Conservation (phyloP, 2,329 filamentous ascomycete species). For the Pleurostoma richardsiae region DNA sequence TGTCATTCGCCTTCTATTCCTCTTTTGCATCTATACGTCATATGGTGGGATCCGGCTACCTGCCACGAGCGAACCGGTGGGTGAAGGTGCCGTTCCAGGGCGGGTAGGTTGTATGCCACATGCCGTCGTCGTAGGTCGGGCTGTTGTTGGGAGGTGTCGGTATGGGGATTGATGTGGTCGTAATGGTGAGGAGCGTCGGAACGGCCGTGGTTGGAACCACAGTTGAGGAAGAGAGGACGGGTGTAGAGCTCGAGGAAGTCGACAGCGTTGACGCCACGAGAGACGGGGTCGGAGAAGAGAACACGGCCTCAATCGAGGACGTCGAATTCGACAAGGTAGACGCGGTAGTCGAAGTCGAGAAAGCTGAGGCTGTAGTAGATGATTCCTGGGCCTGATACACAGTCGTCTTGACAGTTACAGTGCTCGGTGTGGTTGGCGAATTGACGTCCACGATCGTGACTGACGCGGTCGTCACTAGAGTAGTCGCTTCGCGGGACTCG, state of each 20-base stretch:
- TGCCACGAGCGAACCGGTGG: neutral
- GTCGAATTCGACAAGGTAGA: neutral
- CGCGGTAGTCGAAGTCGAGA: neutral
- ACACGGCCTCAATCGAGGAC: neutral
- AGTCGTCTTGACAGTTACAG: neutral
- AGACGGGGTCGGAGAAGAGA: neutral
- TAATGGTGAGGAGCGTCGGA: conserved; percentile 5
- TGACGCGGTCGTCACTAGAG: conserved; percentile 1
- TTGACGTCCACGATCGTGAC: conserved; percentile 3
- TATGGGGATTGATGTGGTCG: conserved; percentile 3
- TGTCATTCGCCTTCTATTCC: neutral
- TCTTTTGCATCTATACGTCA: neutral
- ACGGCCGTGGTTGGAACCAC: neutral
- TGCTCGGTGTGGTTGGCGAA: neutral
- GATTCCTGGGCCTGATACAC: neutral
- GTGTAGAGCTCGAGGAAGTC: neutral
- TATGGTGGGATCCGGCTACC: neutral
- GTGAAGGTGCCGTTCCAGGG: conserved; percentile 6
- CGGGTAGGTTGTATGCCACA: conserved; percentile 9
- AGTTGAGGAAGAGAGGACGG: neutral
- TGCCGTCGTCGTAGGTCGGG: conserved; percentile 6
- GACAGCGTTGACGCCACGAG: neutral
- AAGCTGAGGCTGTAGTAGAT: neutral
- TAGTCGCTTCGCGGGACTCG: conserved; percentile 2
- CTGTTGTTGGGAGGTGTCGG: neutral